A percentile compares a stretch with the other conserved stretches of the same genome.
Conservation (phyloP, 2,329 filamentous ascomycete genomes). For the Aureobasidium uvarum region DNA sequence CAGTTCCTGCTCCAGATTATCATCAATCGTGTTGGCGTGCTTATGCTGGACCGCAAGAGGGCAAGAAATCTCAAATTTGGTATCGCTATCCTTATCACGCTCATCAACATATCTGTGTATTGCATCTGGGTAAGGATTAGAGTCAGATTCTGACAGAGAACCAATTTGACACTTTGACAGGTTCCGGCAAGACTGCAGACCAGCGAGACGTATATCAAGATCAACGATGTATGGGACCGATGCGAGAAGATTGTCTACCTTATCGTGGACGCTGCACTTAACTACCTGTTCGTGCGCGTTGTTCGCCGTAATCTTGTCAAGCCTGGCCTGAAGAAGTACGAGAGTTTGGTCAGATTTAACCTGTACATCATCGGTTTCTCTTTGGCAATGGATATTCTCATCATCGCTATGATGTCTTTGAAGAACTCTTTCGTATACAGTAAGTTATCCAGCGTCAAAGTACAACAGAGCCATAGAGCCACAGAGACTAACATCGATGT, state of each 20-base stretch:
- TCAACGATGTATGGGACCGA: slow-evolving; percentile 43
- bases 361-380: slow-evolving; percentile 52
- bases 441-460: neutral
- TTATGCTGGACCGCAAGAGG: slow-evolving; percentile 26
- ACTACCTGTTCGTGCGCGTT: slow-evolving; percentile 43
- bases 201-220: slow-evolving; percentile 36
- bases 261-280: slow-evolving; percentile 40
- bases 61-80: slow-evolving; percentile 40
- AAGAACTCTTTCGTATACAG: slow-evolving; percentile 48
- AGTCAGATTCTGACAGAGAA: neutral
- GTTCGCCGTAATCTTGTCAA: slow-evolving; percentile 51
- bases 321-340: slow-evolving; percentile 53
- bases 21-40: slow-evolving; percentile 40
- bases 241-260: slow-evolving; percentile 43
- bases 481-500: neutral
- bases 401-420: slow-evolving; percentile 50
- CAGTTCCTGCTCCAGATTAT: slow-evolving; percentile 40
- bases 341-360: slow-evolving; percentile 52
- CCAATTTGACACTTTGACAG: neutral
- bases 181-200: slow-evolving; percentile 41
- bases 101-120: slow-evolving; percentile 35
- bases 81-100: slow-evolving; percentile 42
- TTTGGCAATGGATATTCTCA: slow-evolving; percentile 51
- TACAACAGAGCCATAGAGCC: neutral
- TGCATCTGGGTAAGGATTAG: slow-evolving; percentile 37